Evolutionary conservation across 352 stramenopile species (phyloP), one percentile per base, ranked within the genome.

Genomic region (Pythium biforme): DNA sequence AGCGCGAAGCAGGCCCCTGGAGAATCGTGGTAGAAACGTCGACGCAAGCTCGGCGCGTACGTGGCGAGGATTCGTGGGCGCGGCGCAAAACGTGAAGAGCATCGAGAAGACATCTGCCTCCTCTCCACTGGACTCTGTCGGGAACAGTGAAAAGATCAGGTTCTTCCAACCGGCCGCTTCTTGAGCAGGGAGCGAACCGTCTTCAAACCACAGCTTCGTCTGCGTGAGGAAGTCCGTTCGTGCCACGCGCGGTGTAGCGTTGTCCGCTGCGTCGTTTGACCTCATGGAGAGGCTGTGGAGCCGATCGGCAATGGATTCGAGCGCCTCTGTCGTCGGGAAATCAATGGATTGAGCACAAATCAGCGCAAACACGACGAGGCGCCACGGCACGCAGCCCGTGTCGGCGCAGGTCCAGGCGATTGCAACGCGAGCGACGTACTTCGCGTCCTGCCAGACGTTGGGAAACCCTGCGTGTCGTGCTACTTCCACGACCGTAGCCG

Each of bases 121-220:
- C 8, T 48, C 17, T 10, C 31, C 15, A 12, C 26, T 43, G 0
- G 29, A 14, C 4, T 43, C 46, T 17, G 15, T 26, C 14, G 59
- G 23, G 47, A 81, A 79, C 14, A 89, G 66, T 20, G 61, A 47
- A n/a, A 79, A 77, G 10, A 78, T 26, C n/a, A 86, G 10, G 20
- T 34, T 3, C 62, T 60, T 61, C 73, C 78, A 25, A 74, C 17
- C 10, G 7, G 31, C 46, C 8, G 31, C 37, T n/a, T 40, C 29
- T 8, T 33, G n/a, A 1, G 1, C 4, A 11, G 47, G 9, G 1
- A 33, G n/a, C 3, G 14, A 26, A 15, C 43, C 39, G 39, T 45
- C 17, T 55, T 83, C 69, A 55, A 81, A 85, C 77, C 80, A 87
- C 25, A 84, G 52, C 14, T 69, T 75, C 1, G 84, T 50, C 0